phyloP scores from a whole-genome alignment of 2,329 filamentous ascomycete genomes.

The Aspergillus aculeatus region DNA sequence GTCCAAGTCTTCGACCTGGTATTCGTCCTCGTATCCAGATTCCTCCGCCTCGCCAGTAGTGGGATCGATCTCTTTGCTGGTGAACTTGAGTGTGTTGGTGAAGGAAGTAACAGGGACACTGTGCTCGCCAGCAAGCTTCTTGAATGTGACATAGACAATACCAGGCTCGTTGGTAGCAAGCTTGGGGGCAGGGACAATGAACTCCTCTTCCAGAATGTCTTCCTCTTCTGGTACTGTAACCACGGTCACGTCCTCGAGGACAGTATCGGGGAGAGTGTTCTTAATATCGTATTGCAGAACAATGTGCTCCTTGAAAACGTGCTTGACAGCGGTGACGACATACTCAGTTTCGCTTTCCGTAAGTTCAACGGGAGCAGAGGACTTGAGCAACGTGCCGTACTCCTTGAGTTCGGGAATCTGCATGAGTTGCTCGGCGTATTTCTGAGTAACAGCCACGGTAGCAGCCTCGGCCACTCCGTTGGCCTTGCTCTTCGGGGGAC shows the following conservation, averaged over 20 bases:
- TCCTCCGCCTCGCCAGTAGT: constrained; percentile 91
- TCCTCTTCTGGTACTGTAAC: constrained; percentile 77
- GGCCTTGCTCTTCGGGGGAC: constrained; percentile 68
- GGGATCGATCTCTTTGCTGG: constrained; percentile 95
- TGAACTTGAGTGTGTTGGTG: constrained; percentile 93
- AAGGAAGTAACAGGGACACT: constrained; percentile 79
- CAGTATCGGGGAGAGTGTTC: constrained; percentile 89
- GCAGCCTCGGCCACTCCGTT: constrained; percentile 72
- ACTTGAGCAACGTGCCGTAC: constrained; percentile 90
- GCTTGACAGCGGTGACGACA: constrained; percentile 88
- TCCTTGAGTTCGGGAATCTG: constrained; percentile 87
- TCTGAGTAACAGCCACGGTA: constrained; percentile 76
- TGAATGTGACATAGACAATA: constrained; percentile 93
- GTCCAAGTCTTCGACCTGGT: constrained; percentile 91
- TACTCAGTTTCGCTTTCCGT: constrained; percentile 98
- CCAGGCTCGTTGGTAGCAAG: constrained; percentile 83
- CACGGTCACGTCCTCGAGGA: constrained; percentile 85
- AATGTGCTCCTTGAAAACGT: constrained; percentile 95
- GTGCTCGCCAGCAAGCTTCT: constrained; percentile 71
- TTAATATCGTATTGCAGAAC: constrained; percentile 97
- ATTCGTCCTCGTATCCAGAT: constrained; percentile 92
- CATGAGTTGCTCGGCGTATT: constrained; percentile 83
- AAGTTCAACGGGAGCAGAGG: constrained; percentile 78
- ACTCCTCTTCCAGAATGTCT: constrained; percentile 75
- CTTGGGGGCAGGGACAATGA: constrained; percentile 85